Conservation (phyloP, 768 basidiomycete genomes). For the Saitozyma sp. region DNA sequence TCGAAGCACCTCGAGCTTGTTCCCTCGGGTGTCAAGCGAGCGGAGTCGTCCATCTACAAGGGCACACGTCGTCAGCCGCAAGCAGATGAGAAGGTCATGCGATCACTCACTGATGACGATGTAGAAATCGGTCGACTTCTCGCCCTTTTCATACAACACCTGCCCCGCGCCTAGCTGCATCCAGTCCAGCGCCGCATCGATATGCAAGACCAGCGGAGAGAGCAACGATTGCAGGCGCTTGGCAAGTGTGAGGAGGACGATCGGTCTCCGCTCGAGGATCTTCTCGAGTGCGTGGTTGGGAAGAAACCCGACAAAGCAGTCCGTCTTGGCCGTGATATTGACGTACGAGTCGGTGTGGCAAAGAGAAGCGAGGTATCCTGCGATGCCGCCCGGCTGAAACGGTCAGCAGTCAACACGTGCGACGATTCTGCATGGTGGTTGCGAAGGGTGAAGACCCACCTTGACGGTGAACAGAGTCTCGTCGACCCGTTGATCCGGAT, state of each 20-base stretch:
- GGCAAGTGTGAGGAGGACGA: conserved; percentile 89
- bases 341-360: conserved; percentile 93
- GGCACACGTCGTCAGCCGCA: background rate
- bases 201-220: conserved; percentile 92
- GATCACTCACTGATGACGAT: conserved; percentile 61
- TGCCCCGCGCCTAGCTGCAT: conserved; percentile 95
- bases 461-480: conserved; percentile 91
- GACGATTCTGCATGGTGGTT: background rate
- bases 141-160: conserved; percentile 84
- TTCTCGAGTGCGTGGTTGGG: conserved; percentile 84
- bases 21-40: conserved; percentile 77
- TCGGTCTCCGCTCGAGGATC: conserved; percentile 88
- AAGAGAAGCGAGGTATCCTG: conserved; percentile 90
- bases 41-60: conserved; percentile 75
- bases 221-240: conserved; percentile 94
- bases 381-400: conserved; percentile 81
- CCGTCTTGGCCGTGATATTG: conserved; percentile 94
- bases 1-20: conserved; percentile 69
- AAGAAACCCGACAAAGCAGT: conserved; percentile 95
- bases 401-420: background rate
- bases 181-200: conserved; percentile 96
- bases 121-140: conserved; percentile 91
- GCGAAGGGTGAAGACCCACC: conserved; percentile 5
- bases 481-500: conserved; percentile 16
- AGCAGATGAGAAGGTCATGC: background rate